A percentile compares a stretch with the other conserved stretches of the same genome.
Conservation (phyloP, 2,329 filamentous ascomycete genomes). For the Colletotrichum spaethianum region DNA sequence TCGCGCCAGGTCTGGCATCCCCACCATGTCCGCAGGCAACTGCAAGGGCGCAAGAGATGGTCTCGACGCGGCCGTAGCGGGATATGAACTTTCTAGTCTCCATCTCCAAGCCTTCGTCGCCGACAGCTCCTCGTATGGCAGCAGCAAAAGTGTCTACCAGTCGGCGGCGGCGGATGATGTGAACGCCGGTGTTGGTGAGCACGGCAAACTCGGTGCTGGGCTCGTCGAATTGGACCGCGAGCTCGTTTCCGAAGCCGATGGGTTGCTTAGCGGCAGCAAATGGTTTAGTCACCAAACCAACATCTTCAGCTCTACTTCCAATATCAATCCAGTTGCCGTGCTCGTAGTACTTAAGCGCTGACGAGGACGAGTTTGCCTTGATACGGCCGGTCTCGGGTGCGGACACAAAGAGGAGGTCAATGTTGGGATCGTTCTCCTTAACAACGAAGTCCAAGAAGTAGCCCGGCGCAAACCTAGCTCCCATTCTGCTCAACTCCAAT, state of each 20-base stretch:
- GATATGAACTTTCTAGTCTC: constrained; percentile 88
- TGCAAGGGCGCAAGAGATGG: constrained; percentile 89
- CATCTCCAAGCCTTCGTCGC: constrained; percentile 84
- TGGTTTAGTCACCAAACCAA: constrained; percentile 81
- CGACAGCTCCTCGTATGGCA: constrained; percentile 79
- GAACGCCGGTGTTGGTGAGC: constrained; percentile 90
- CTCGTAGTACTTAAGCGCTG: constrained; percentile 78
- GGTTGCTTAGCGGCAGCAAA: constrained; percentile 79
- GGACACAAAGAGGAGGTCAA: constrained; percentile 84
- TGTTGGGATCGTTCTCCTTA: constrained; percentile 70
- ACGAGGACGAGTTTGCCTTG: constrained; percentile 68
- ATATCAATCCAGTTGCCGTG: constrained; percentile 85
- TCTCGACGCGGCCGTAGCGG: constrained; percentile 90
- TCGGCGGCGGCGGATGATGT: constrained; percentile 85
- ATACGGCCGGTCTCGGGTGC: constrained; percentile 92
- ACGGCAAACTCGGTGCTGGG: constrained; percentile 88
- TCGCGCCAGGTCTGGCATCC: constrained; percentile 79
- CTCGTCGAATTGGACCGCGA: constrained; percentile 95
- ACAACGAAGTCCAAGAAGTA: constrained; percentile 90
- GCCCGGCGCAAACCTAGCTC: constrained; percentile 82
- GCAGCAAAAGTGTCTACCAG: constrained; percentile 94
- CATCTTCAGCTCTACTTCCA: constrained; percentile 80
- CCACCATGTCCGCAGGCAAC: constrained; percentile 95
- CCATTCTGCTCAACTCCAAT: constrained; percentile 65
- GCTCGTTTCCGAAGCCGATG: constrained; percentile 91